These are phyloP conservation scores for Dioscorea cayenensis DNA, from an alignment of 116 monocot species.

Conservation along the genomic window DNA sequence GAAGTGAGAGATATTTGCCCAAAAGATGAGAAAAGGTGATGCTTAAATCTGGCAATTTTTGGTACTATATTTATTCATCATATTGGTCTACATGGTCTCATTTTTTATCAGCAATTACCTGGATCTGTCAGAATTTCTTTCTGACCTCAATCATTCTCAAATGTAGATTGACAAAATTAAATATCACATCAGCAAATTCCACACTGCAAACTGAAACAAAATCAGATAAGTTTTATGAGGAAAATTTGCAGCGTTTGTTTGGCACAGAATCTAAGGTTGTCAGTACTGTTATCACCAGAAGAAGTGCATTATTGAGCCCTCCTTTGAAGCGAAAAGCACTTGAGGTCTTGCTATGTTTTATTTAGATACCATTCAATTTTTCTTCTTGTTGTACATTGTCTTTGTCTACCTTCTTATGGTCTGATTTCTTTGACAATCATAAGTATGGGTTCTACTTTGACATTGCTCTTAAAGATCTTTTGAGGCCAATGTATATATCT, in stretches of 20 bases:
- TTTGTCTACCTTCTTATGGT: not conserved
- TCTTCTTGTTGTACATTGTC: not conserved
- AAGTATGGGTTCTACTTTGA: not conserved
- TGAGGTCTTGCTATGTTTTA: slow-evolving; percentile 32
- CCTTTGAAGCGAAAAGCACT: slow-evolving; percentile 56
- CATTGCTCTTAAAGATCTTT: not conserved
- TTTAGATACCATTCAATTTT: not conserved
- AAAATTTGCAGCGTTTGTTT: slow-evolving; percentile 13
- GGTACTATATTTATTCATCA: slow-evolving; percentile 5
- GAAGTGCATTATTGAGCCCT: slow-evolving; percentile 18
- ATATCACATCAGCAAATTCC: slow-evolving; percentile 23
- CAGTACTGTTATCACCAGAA: slow-evolving; percentile 17
- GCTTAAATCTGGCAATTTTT: slow-evolving; percentile 7
- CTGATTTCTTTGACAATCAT: not conserved
- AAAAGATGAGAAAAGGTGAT: slow-evolving; percentile 17
- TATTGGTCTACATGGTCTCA: not conserved
- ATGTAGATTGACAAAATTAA: slow-evolving; percentile 30
- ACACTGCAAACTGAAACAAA: slow-evolving; percentile 18
- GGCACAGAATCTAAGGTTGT: slow-evolving; percentile 13
- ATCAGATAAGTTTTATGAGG: slow-evolving; percentile 14
- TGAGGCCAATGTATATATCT: too few relatives aligned
- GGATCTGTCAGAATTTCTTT: not conserved
- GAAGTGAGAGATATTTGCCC: slow-evolving; percentile 8
- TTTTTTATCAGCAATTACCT: not conserved
- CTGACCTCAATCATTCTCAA: slow-evolving; percentile 2